These are phyloP conservation scores for Trypanosoma scelopori DNA, from an alignment of 208 protist genomes.

Conservation along the genomic window DNA sequence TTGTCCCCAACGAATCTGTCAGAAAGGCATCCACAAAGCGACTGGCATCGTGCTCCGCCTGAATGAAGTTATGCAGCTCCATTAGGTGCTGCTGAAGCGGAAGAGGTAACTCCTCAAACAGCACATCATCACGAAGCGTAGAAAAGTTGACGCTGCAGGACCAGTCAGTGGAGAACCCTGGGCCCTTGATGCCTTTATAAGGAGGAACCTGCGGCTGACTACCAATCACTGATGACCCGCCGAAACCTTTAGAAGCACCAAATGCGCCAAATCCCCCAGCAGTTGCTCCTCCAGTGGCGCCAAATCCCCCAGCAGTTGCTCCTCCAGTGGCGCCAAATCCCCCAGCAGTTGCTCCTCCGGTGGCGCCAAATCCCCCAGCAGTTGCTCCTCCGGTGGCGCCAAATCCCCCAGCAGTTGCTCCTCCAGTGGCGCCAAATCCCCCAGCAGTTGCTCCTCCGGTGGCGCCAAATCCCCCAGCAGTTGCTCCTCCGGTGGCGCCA, in stretches of 20 bases:
- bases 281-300: conserved; percentile 2
- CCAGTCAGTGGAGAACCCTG: conserved; percentile 66
- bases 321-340: conserved; percentile 9
- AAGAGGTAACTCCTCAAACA: conserved; percentile 65
- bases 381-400: conserved; percentile 20
- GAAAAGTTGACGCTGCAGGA: conserved; percentile 63
- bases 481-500: conserved; percentile 10
- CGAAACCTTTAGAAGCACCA: conserved; percentile 44
- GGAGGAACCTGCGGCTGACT: conserved; percentile 43
- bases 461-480: conserved; percentile 37
- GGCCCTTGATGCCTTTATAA: conserved; percentile 70
- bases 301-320: conserved; percentile 19
- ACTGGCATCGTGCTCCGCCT: conserved; percentile 56
- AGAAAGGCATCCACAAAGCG: conserved; percentile 59
- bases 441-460: conserved; percentile 15
- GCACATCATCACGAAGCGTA: conserved; percentile 62
- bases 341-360: conserved; percentile 9
- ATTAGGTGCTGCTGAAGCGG: conserved; percentile 75
- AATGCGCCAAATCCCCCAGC: conserved; percentile 23
- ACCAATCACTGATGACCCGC: conserved; percentile 18
- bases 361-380: conserved; percentile 42
- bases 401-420: conserved; percentile 32
- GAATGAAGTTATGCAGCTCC: conserved; percentile 74
- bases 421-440: conserved; percentile 37
- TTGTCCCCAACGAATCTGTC: conserved; percentile 36